phyloP scores from a whole-genome alignment of 2,329 filamentous ascomycete species.

The Chrysoporthe deuterocubensis region DNA sequence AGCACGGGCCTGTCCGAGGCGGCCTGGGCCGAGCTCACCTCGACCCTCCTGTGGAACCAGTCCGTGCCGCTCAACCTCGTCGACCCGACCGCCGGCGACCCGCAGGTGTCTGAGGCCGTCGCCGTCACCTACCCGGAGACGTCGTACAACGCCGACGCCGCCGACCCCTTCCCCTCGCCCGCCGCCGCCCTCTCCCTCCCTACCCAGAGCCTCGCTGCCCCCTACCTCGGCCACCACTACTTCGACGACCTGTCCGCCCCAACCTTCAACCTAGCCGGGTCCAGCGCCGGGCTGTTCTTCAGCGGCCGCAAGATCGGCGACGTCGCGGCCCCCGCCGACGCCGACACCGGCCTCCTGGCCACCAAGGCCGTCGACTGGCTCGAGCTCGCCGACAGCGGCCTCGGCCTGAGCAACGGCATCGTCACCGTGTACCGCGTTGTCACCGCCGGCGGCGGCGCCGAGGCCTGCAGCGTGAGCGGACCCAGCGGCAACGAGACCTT shows the following conservation, averaged over 20 bases:
- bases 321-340: slow-evolving; percentile 55
- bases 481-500: slow-evolving; percentile 42
- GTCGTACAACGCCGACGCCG: slow-evolving; percentile 47
- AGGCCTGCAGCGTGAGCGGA: slow-evolving; percentile 48
- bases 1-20: slow-evolving; percentile 41
- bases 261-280: slow-evolving; percentile 59
- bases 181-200: slow-evolving; percentile 44
- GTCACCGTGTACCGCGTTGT: slow-evolving; percentile 58
- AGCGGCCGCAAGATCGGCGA: slow-evolving; percentile 53
- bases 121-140: slow-evolving; percentile 37
- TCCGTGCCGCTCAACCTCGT: slow-evolving; percentile 54
- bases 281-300: slow-evolving; percentile 42
- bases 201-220: slow-evolving; percentile 38
- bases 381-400: slow-evolving; percentile 42
- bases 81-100: slow-evolving; percentile 34
- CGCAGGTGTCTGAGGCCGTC: slow-evolving; percentile 30
- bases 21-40: slow-evolving; percentile 47
- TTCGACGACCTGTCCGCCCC: slow-evolving; percentile 61
- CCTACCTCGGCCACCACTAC: slow-evolving; percentile 67
- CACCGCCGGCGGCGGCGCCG: slow-evolving; percentile 55
- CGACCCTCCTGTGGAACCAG: slow-evolving; percentile 45
- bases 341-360: slow-evolving; percentile 50
- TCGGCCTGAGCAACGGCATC: slow-evolving; percentile 37
- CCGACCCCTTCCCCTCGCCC: slow-evolving; percentile 49
- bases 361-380: slow-evolving; percentile 63